A percentile compares a stretch with the other conserved stretches of the same genome.
phyloP scores from a whole-genome alignment of 2,329 filamentous ascomycete species.

The Nannizzia gypsea region DNA sequence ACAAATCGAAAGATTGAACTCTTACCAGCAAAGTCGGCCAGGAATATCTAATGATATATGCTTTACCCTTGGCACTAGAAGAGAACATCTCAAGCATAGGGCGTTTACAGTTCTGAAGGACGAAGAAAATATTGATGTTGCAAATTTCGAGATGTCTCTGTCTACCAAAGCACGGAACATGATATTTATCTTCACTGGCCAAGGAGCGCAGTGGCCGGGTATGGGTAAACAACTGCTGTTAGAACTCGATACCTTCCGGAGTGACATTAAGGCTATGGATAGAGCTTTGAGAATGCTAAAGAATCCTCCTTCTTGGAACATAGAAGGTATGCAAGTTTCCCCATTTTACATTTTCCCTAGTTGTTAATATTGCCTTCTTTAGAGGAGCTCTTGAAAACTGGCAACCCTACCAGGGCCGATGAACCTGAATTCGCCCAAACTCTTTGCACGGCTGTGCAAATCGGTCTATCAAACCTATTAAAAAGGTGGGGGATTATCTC shows the following conservation, averaged over 20 bases:
- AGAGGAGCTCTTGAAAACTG: background rate
- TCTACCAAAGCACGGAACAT: background rate
- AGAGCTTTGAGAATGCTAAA: background rate
- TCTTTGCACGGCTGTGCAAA: constrained; percentile 22
- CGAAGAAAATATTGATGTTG: background rate
- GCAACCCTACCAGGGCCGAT: constrained; percentile 14
- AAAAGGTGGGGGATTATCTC: constrained; percentile 19
- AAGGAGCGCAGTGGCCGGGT: constrained; percentile 14
- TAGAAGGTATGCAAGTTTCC: background rate
- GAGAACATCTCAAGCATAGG: background rate
- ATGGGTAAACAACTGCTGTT: constrained; percentile 8
- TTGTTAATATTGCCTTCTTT: background rate
- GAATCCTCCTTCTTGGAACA: background rate
- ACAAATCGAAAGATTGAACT: background rate
- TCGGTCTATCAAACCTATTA: constrained; percentile 22
- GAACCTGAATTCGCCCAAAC: constrained; percentile 22
- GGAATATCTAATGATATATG: background rate
- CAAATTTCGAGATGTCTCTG: background rate
- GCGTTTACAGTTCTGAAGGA: background rate
- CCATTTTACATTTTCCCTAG: background rate
- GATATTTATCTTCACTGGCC: constrained; percentile 15
- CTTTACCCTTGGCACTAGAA: background rate
- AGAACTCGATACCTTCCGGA: background rate
- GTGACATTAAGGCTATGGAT: background rate
- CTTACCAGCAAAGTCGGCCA: background rate